phyloP scores from a whole-genome alignment of 1,284 basidiomycete genomes.

The Pterula multifida region DNA sequence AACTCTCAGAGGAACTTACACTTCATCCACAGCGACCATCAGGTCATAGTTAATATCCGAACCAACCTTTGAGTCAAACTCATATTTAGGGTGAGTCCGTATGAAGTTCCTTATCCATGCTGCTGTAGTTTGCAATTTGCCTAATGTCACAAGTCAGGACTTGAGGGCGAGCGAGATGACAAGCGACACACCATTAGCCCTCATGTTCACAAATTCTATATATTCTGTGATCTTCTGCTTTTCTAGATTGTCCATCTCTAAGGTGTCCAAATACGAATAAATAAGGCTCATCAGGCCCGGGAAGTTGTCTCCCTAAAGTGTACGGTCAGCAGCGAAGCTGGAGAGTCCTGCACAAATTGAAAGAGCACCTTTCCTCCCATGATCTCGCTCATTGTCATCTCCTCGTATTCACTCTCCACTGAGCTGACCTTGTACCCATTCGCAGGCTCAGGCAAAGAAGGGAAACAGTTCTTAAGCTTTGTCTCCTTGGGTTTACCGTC shows the following conservation, averaged over 20 bases:
- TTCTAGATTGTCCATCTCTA: conserved; percentile 66
- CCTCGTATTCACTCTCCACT: conserved; percentile 79
- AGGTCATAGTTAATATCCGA: conserved; percentile 94
- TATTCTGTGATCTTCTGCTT: conserved; percentile 65
- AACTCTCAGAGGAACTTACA: conserved; percentile 40
- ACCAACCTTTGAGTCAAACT: conserved; percentile 81
- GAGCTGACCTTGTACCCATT: conserved; percentile 28
- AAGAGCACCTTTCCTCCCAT: conserved; percentile 75
- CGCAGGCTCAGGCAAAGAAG: conserved; percentile 38
- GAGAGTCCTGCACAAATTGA: conserved; percentile 6
- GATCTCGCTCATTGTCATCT: conserved; percentile 89
- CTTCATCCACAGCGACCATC: conserved; percentile 81
- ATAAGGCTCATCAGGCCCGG: conserved; percentile 84
- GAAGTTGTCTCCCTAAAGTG: conserved; percentile 46
- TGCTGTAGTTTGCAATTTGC: conserved; percentile 80
- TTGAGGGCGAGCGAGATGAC: neutral
- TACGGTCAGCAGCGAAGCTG: conserved; percentile 4
- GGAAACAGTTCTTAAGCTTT: conserved; percentile 61
- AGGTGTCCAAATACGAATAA: conserved; percentile 76
- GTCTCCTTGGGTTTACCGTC: conserved; percentile 39
- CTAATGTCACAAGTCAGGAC: conserved; percentile 25
- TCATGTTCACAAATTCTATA: conserved; percentile 64
- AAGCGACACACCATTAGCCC: conserved; percentile 62
- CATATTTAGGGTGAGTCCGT: conserved; percentile 80
- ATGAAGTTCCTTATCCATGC: conserved; percentile 93